Evolutionary conservation across 805 yeast genomes (phyloP), one percentile per base, ranked within the genome.

Genomic region (Candida krabiensis): DNA sequence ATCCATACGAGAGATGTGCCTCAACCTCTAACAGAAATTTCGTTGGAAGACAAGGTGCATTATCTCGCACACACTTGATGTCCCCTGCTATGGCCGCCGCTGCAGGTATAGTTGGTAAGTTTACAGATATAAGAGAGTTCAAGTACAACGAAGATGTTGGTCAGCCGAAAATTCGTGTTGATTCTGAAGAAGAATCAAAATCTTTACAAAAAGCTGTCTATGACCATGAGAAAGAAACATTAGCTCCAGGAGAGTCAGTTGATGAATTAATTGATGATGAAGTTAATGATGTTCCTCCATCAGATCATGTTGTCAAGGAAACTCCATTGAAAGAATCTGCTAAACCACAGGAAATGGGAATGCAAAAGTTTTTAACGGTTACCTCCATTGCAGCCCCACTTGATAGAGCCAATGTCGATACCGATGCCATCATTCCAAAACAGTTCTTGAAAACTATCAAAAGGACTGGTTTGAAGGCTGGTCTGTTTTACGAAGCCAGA

Each of bases 1-100:
- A 81, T 46, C 99, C 99, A 28, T 79, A 85, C 59, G 99, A 93
- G 68, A 82, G 99, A 70, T 93, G 99, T 72, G 99, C 99, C 7
- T 90, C 98, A 11, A 93, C 99, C 14, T 91, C 98, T 16, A 93
- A 93, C 76, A 85, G 99, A 77, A 93, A 93, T 71, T 93, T 93
- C 61, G 97, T 91, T 67, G 99, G 99, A 56, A 90, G 99, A 69
- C 99, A 93, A 74, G 99, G 99, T 70, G 96, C 96, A 36, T 70
- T 69, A 44, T 88, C 96, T 13, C 80, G 99, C 71, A 93, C 99
- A 14, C 99, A 93, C 63, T 77, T 93, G 61, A 88, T 91, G 96
- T 87, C 96, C 11, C 99, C 99, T 27, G 96, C 96, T 16, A 93
- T 93, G 99, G 99, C 99, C 33, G 99, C 99, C 22, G 97, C 98